Conservation (phyloP, 2,329 filamentous ascomycete species). For the Rhynchosporium secalis region DNA sequence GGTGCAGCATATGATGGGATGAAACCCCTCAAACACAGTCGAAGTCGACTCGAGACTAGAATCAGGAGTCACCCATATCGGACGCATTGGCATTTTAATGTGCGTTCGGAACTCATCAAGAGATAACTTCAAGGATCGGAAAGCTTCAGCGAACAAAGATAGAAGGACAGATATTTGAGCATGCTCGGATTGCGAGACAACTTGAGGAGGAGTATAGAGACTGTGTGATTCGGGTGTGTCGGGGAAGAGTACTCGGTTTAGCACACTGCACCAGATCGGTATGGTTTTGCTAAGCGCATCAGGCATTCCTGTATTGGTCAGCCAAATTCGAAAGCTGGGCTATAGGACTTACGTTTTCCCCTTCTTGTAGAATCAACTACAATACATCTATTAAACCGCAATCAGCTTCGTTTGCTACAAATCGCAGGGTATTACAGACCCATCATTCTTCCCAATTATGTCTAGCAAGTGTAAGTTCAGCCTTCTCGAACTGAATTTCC, state of each 20-base stretch:
- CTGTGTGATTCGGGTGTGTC: constrained; percentile 46
- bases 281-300: constrained; percentile 93
- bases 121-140: constrained; percentile 61
- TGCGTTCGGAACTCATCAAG: constrained; percentile 53
- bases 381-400: constrained; percentile 58
- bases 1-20: constrained; percentile 81
- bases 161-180: constrained; percentile 66
- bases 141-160: constrained; percentile 53
- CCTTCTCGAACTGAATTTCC: constrained; percentile 83
- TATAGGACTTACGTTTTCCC: constrained; percentile 68
- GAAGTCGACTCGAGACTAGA: constrained; percentile 49
- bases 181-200: constrained; percentile 73
- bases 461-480: constrained; percentile 81
- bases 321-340: constrained; percentile 17
- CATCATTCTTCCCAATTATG: constrained; percentile 64
- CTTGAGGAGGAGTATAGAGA: constrained; percentile 70
- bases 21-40: constrained; percentile 56
- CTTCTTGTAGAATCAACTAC: constrained; percentile 91
- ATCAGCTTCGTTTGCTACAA: not conserved
- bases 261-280: constrained; percentile 87
- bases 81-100: constrained; percentile 70
- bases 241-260: constrained; percentile 79
- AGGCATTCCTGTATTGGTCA: constrained; percentile 66
- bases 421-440: constrained; percentile 47
- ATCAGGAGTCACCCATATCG: constrained; percentile 78